A percentile compares a stretch with the other conserved stretches of the same genome.
phyloP scores from a whole-genome alignment of 306 rosid species.

The Nissolia schottii region DNA sequence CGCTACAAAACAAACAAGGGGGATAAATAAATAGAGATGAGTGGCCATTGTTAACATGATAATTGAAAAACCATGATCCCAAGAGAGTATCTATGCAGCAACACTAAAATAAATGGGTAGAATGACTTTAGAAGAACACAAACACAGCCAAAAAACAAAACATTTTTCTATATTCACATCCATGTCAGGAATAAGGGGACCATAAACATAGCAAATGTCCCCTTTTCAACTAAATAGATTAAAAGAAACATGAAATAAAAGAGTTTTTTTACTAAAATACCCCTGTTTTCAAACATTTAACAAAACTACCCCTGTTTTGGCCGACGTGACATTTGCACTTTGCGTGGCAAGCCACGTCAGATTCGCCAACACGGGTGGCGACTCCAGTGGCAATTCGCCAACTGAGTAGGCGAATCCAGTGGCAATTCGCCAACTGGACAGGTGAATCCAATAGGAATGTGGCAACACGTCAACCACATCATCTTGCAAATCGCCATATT shows the following conservation, averaged over 20 bases:
- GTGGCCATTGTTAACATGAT: background rate
- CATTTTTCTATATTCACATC: background rate
- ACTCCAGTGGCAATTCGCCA: too few relatives aligned
- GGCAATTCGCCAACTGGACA: too few relatives aligned
- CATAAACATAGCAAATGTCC: background rate
- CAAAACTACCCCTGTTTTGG: too few relatives aligned
- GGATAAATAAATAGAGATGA: background rate
- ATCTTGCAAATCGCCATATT: too few relatives aligned
- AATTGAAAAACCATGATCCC: background rate
- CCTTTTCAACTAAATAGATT: background rate
- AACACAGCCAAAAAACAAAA: background rate
- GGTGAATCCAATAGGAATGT: too few relatives aligned
- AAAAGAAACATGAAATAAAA: background rate
- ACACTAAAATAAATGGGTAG: background rate
- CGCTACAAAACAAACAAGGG: conserved; percentile 29
- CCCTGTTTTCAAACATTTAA: too few relatives aligned
- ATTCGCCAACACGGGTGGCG: too few relatives aligned
- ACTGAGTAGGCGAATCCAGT: too few relatives aligned
- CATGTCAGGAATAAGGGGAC: background rate
- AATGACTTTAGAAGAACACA: background rate
- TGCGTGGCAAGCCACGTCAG: too few relatives aligned
- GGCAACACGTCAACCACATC: too few relatives aligned
- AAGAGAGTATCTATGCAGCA: background rate
- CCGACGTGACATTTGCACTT: too few relatives aligned
- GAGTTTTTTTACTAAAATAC: too few relatives aligned